A percentile compares a stretch with the other conserved stretches of the same genome.
These are phyloP conservation scores for Gamarada debralockiae DNA, from an alignment of 495 filamentous ascomycete genomes.

Conservation along the genomic window DNA sequence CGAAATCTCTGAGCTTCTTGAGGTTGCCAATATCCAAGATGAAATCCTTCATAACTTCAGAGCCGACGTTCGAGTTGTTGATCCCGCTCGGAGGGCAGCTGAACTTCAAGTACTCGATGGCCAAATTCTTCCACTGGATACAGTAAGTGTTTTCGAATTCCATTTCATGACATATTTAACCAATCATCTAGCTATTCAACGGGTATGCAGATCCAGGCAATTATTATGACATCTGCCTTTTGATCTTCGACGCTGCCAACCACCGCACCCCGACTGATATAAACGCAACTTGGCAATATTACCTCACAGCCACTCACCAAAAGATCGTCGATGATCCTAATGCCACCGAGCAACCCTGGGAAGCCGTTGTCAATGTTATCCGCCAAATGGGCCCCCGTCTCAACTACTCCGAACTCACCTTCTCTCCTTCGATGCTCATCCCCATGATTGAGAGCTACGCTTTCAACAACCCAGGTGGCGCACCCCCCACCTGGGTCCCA, in stretches of 20 bases:
- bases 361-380: slow-evolving; percentile 69
- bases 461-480: slow-evolving; percentile 63
- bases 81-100: slow-evolving; percentile 48
- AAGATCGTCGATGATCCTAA: slow-evolving; percentile 51
- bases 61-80: slow-evolving; percentile 61
- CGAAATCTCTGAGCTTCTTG: slow-evolving; percentile 79
- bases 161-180: slow-evolving; percentile 13
- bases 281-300: slow-evolving; percentile 73
- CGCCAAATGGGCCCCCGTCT: slow-evolving; percentile 74
- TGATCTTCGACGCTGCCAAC: slow-evolving; percentile 85
- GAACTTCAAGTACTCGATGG: slow-evolving; percentile 68
- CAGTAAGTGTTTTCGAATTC: slow-evolving; percentile 50
- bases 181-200: slow-evolving; percentile 71
- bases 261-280: slow-evolving; percentile 83
- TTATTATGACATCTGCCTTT: slow-evolving; percentile 89
- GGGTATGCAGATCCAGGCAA: slow-evolving; percentile 78
- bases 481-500: slow-evolving; percentile 71
- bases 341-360: slow-evolving; percentile 59
- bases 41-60: slow-evolving; percentile 79
- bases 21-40: slow-evolving; percentile 92
- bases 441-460: slow-evolving; percentile 77
- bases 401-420: slow-evolving; percentile 66
- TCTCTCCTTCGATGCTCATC: slow-evolving; percentile 58
- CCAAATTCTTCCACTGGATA: slow-evolving; percentile 64
- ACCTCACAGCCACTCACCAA: slow-evolving; percentile 67